Base-by-base conservation (phyloP, 2,329 filamentous ascomycete species). In the Geosmithia flava region DNA sequence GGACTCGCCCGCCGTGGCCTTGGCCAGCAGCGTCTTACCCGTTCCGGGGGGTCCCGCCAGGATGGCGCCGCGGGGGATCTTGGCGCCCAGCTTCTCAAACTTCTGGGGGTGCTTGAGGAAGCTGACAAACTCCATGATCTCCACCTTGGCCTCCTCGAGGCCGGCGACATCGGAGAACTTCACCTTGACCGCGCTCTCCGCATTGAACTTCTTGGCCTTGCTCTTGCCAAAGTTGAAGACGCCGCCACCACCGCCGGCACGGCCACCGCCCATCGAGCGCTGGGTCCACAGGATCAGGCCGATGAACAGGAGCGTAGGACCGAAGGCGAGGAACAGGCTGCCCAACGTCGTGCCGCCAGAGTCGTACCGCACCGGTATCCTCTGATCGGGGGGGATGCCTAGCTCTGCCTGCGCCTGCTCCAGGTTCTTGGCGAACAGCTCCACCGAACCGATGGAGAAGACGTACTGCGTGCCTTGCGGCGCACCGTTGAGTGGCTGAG, bases 71-170 rank as follows among this genome's bases (percentile, higher is more conserved):
- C 93, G 87, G 39, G 93, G 93, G 47, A 98, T 98, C 74, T 98
- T 98, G 53, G 93, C 93, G 58, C 93, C 93, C 17, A 98, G 80
- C 65, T 86, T 87, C 69, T 95, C 83, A 68, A 95, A 98, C 54
- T 86, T 83, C 58, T 88, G 86, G 1, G 93, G 93, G 59, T 93
- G 85, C 72, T 96, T 91, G 53, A 98, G 69, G 74, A 98, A 98
- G 62, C 85, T 90, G 56, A 98, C 93, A 59, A 98, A 98, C 67
- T 98, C 93, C 89, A 97, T 96, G 56, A 98, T 98, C 68, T 98
- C 93, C 49, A 82, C 74, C 75, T 98, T 98, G 49, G 93, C 93
- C 68, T 98, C 93, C 63, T 98, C 93, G 82, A 97, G 91, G 55
- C 93, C 93, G 42, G 93, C 93, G 42, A 98, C 93, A 62, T 98